Conservation (phyloP, 768 basidiomycete species). For the Tephrocybe sp. region DNA sequence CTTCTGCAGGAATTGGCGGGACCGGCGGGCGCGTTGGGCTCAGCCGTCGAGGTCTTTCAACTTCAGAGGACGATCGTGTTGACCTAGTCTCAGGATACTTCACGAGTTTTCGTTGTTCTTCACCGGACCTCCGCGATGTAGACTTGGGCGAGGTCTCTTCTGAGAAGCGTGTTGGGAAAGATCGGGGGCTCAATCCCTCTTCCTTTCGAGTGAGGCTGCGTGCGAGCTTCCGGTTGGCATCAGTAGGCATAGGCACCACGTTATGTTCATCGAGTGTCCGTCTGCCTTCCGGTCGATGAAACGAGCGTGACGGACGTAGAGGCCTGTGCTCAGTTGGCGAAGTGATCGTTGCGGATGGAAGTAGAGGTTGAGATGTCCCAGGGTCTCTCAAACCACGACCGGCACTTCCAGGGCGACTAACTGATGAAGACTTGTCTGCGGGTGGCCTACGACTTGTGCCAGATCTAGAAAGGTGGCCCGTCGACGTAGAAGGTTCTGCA, state of each 20-base stretch:
- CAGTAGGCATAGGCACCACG: conserved; percentile 30
- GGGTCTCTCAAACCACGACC: conserved; percentile 15
- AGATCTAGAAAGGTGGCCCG: conserved; percentile 6
- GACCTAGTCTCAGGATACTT: conserved; percentile 19
- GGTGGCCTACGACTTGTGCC: conserved; percentile 7
- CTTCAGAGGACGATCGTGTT: conserved; percentile 23
- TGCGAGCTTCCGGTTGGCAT: conserved; percentile 30
- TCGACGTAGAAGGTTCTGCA: conserved; percentile 20
- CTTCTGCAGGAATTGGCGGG: conserved; percentile 36
- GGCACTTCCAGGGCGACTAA: conserved; percentile 17
- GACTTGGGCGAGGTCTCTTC: conserved; percentile 9
- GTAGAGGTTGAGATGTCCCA: conserved; percentile 5
- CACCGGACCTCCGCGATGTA: conserved; percentile 14
- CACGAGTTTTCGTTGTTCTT: conserved; percentile 17
- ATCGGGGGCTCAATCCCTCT: conserved; percentile 18
- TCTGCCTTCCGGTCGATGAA: conserved; percentile 49
- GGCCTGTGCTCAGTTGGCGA: conserved; percentile 16
- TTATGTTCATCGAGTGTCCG: conserved; percentile 29
- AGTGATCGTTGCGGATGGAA: conserved; percentile 5
- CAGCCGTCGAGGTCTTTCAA: conserved; percentile 21
- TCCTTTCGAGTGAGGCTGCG: conserved; percentile 36
- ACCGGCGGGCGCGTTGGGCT: conserved; percentile 32
- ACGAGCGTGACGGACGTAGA: conserved; percentile 58
- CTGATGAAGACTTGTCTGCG: not conserved
- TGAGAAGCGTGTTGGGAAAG: conserved; percentile 19